Evolutionary conservation across 2,329 filamentous ascomycete species (phyloP), one percentile per base, ranked within the genome.

Genomic region (Metarhizium anisopliae): DNA sequence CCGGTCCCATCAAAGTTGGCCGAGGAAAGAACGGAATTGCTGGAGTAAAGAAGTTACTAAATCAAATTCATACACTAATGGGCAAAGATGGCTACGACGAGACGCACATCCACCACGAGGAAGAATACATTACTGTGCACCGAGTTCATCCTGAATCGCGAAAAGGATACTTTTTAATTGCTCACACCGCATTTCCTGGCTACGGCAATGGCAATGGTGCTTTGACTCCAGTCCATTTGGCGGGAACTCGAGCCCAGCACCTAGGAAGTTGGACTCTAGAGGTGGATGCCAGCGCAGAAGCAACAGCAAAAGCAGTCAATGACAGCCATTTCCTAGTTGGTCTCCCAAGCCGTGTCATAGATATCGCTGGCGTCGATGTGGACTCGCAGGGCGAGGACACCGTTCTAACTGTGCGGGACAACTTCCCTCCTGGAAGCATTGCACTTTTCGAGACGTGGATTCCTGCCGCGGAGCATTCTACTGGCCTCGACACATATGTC

Each of bases 401-500:
- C 2, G 80, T 85, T 55, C 90, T 99, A 60, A 85, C 83, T 0
- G 84, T 96, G 16, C 85, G 88, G 2, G 85, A 91, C 50, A 83
- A 85, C 59, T 96, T 99, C 68, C 90, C 91, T 3, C 92, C 95
- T 14, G 94, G 94, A 57, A 96, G 91, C 61, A 95, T 99, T 62
- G 91, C 92, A 2, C 77, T 99, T 2, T 95, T 96, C 62, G 92
- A 97, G 74, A 99, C 94, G 0, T 97, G 89, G 86, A 94, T 97
- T 32, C 92, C 92, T 4, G 84, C 84, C 29, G 89, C 89, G 2
- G 90, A 96, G 66, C 89, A 95, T 68, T 85, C 87, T 2, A 81
- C 86, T 45, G 89, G 90, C 25, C 76, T 99, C 18, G 92, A 96
- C 67, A 87, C 84, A 47, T 95, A 88, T 67, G 87, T 96, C 56